These are phyloP conservation scores for Phytophthora tentaculata DNA, from an alignment of 352 stramenopile genomes.

Conservation along the genomic window DNA sequence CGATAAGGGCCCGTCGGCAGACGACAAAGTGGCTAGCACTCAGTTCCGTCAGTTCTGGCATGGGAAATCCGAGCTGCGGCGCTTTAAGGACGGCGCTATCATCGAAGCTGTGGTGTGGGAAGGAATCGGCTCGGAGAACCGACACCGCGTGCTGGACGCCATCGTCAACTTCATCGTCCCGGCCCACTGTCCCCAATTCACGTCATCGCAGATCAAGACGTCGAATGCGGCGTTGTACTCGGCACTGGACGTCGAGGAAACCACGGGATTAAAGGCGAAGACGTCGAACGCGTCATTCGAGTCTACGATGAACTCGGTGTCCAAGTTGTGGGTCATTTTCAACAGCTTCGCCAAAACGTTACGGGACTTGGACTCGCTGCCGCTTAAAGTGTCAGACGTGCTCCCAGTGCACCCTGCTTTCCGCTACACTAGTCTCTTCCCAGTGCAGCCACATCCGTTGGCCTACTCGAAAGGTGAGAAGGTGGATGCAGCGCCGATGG, in stretches of 20 bases:
- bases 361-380: conserved; percentile 78
- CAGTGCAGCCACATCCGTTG: conserved; percentile 83
- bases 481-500: conserved; percentile 53
- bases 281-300: conserved; percentile 57
- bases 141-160: conserved; percentile 70
- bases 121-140: conserved; percentile 68
- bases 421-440: conserved; percentile 88
- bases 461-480: conserved; percentile 82
- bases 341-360: conserved; percentile 83
- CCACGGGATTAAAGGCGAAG: conserved; percentile 44
- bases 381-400: conserved; percentile 87
- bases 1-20: conserved; percentile 88
- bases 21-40: conserved; percentile 72
- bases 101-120: conserved; percentile 91
- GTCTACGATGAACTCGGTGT: conserved; percentile 78
- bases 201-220: conserved; percentile 63
- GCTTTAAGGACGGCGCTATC: conserved; percentile 92
- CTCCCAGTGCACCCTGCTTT: conserved; percentile 81
- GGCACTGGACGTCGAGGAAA: conserved; percentile 65
- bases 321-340: conserved; percentile 81
- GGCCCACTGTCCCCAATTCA: conserved; percentile 68
- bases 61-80: conserved; percentile 85
- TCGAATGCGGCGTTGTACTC: conserved; percentile 79
- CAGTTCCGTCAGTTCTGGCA: conserved; percentile 92
- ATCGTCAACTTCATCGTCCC: conserved; percentile 83